phyloP scores from a whole-genome alignment of 2,329 filamentous ascomycete species.

The Macrophomina phaseolina region DNA sequence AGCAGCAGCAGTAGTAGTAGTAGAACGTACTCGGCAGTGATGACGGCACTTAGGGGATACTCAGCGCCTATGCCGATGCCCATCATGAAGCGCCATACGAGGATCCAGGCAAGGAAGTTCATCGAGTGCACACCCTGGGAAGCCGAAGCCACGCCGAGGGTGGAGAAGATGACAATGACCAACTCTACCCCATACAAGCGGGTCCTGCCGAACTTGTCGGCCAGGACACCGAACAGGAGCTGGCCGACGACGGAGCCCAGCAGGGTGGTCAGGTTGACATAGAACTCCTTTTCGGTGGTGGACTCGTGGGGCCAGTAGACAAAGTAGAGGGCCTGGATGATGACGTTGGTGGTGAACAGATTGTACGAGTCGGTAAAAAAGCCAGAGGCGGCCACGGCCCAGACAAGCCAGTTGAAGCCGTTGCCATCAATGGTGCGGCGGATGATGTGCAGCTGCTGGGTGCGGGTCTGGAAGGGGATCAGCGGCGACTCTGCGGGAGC shows the following conservation, averaged over 20 bases:
- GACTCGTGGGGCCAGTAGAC: slow-evolving; percentile 43
- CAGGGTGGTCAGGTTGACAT: slow-evolving; percentile 47
- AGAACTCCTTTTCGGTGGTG: slow-evolving; percentile 36
- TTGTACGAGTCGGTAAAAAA: slow-evolving; percentile 47
- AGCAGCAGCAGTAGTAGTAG: no score
- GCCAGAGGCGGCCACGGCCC: slow-evolving; percentile 14
- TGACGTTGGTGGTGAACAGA: slow-evolving; percentile 47
- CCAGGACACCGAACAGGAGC: slow-evolving; percentile 46
- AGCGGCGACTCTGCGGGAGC: slow-evolving; percentile 21
- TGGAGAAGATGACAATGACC: slow-evolving; percentile 48
- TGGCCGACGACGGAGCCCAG: slow-evolving; percentile 47
- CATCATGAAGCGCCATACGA: slow-evolving; percentile 48
- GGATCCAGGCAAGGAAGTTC: slow-evolving; percentile 47
- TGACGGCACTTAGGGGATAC: slow-evolving; percentile 46
- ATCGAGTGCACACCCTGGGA: slow-evolving; percentile 45
- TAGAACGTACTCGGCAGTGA: slow-evolving; percentile 40
- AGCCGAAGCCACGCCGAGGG: slow-evolving; percentile 46
- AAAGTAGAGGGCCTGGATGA: slow-evolving; percentile 47
- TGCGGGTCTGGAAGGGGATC: slow-evolving; percentile 4
- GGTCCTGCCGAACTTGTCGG: slow-evolving; percentile 45
- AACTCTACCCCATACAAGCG: slow-evolving; percentile 50
- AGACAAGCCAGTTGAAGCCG: slow-evolving; percentile 20
- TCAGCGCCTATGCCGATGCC: slow-evolving; percentile 48
- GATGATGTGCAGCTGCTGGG: slow-evolving; percentile 23
- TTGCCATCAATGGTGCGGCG: slow-evolving; percentile 19